These are phyloP conservation scores for Mycena indigotica DNA, from an alignment of 768 basidiomycete species.

Conservation along the genomic window DNA sequence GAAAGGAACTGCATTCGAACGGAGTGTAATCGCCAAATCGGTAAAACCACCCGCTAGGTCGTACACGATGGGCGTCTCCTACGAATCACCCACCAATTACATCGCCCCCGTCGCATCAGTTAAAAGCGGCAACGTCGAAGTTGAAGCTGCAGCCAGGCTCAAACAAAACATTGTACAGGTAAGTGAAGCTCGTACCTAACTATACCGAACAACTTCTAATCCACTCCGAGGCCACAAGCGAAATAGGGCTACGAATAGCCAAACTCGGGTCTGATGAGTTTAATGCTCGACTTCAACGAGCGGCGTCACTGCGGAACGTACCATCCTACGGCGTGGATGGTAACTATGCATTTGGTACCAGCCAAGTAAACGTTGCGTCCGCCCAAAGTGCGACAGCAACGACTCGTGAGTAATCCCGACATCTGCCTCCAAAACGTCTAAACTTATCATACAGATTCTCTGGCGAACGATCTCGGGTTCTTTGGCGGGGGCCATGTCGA, in stretches of 20 bases:
- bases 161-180: background rate
- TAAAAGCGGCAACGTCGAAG: background rate
- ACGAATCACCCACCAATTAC: background rate
- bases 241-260: background rate
- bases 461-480: background rate
- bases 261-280: background rate
- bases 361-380: conserved; percentile 5
- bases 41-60: background rate
- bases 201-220: no score
- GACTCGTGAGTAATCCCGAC: no score
- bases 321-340: background rate
- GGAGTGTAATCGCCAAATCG: background rate
- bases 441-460: no score
- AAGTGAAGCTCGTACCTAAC: no score
- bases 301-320: background rate
- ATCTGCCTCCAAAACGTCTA: no score
- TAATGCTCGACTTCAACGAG: background rate
- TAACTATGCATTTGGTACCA: conserved; percentile 5
- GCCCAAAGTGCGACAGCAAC: background rate
- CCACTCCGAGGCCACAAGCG: no score
- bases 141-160: background rate
- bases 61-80: conserved; percentile 5
- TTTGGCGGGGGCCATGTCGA: conserved; percentile 7
- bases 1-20: conserved; percentile 9
- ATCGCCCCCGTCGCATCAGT: background rate